Base-by-base conservation (phyloP, 2,329 filamentous ascomycete species). In the Drechslerella coelobrocha region DNA sequence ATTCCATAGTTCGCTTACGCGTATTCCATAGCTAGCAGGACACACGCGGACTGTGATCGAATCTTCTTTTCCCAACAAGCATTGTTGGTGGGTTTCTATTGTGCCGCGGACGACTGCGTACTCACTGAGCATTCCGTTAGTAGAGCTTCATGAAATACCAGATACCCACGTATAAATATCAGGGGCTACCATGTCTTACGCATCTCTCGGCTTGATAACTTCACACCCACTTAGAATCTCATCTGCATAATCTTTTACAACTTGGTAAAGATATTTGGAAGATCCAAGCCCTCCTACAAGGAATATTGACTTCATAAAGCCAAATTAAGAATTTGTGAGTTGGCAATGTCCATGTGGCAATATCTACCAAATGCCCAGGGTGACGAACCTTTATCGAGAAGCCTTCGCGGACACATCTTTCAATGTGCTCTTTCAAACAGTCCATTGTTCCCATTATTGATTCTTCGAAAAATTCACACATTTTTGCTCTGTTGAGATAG, bases 141-240 rank as follows among this genome's bases (percentile, higher is more conserved):
- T n/a, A 2, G 29, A 54, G 14, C 27, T n/a, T 41, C 23, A n/a
- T n/a, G n/a, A n/a, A n/a, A n/a, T n/a, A n/a, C n/a, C n/a, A n/a
- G n/a, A n/a, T n/a, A n/a, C n/a, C n/a, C n/a, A n/a, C n/a, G n/a
- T n/a, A n/a, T n/a, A n/a, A n/a, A n/a, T n/a, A n/a, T n/a, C n/a
- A n/a, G n/a, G n/a, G n/a, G n/a, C n/a, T n/a, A n/a, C n/a, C n/a
- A n/a, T n/a, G n/a, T n/a, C 63, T 27, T 68, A 68, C 63, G 63
- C 63, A 57, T 68, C 56, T 43, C 17, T 68, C 2, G 63, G 63
- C 19, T 68, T 68, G n/a, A 68, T 68, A 12, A 68, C 63, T 48
- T 68, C 51, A 2, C 39, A 52, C 4, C 47, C 63, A 5, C 45
- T 52, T 7, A 26, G 31, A 19, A 68, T 23, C 9, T 21, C 23